phyloP scores from a whole-genome alignment of 2,329 filamentous ascomycete species.

The Botrytis fabae region DNA sequence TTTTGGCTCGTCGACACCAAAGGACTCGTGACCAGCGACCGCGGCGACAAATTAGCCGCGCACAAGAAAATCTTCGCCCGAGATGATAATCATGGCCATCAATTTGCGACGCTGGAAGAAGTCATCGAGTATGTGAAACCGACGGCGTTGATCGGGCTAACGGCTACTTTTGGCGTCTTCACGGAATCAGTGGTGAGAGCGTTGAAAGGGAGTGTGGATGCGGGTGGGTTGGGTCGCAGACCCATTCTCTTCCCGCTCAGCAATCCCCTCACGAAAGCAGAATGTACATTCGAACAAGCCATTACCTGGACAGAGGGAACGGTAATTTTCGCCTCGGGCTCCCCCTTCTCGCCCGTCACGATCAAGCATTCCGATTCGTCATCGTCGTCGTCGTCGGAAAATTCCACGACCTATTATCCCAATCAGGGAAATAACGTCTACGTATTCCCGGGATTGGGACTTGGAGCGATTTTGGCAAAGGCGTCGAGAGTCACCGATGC shows the following conservation, averaged over 20 bases:
- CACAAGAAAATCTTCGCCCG: slow-evolving; percentile 77
- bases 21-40: slow-evolving; percentile 89
- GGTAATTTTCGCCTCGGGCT: slow-evolving; percentile 91
- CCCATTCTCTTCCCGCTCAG: slow-evolving; percentile 96
- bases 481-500: slow-evolving; percentile 82
- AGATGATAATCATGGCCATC: slow-evolving; percentile 62
- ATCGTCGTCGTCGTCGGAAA: neutral
- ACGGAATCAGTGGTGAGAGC: slow-evolving; percentile 79
- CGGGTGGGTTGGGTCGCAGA: slow-evolving; percentile 66
- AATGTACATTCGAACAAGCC: slow-evolving; percentile 95
- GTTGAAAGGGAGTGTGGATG: slow-evolving; percentile 64
- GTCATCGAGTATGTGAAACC: slow-evolving; percentile 95
- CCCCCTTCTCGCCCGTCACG: slow-evolving; percentile 77
- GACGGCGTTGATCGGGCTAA: slow-evolving; percentile 90
- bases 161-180: slow-evolving; percentile 92
- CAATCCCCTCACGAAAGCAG: slow-evolving; percentile 94
- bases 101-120: slow-evolving; percentile 80
- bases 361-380: slow-evolving; percentile 59
- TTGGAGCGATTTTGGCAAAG: slow-evolving; percentile 90
- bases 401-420: slow-evolving; percentile 67
- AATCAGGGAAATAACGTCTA: slow-evolving; percentile 88
- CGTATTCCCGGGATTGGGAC: slow-evolving; percentile 93
- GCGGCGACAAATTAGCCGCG: slow-evolving; percentile 89
- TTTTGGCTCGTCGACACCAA: slow-evolving; percentile 98
- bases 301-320: slow-evolving; percentile 87